Evolutionary conservation across 768 basidiomycete genomes (phyloP).

Genomic region (Lyophyllum decastes): DNA sequence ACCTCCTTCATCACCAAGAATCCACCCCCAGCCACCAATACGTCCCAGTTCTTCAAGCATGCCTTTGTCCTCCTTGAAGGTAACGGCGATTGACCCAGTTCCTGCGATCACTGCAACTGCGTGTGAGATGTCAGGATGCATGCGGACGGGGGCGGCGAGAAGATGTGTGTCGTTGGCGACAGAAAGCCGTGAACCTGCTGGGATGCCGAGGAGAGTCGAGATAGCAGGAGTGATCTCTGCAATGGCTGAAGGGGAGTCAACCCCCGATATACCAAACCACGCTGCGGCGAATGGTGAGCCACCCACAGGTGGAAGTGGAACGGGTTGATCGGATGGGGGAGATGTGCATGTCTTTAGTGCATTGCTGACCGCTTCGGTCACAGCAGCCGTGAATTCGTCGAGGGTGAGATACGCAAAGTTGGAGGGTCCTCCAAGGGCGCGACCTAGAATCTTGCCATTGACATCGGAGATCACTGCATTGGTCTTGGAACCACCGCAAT

Average conservation of each 20-base stretch:
- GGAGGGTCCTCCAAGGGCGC: conserved; percentile 74
- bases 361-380: conserved; percentile 50
- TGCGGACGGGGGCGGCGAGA: conserved; percentile 74
- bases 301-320: conserved; percentile 36
- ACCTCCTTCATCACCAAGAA: conserved; percentile 82
- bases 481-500: conserved; percentile 91
- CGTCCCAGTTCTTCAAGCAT: conserved; percentile 64
- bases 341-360: conserved; percentile 53
- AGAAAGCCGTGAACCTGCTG: conserved; percentile 51
- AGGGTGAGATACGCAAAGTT: conserved; percentile 82
- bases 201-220: conserved; percentile 58
- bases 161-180: conserved; percentile 86
- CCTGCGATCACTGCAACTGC: conserved; percentile 79
- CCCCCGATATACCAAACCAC: conserved; percentile 85
- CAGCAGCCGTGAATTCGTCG: conserved; percentile 55
- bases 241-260: conserved; percentile 70
- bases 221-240: conserved; percentile 55
- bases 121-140: conserved; percentile 56
- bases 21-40: conserved; percentile 83
- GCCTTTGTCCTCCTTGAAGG: conserved; percentile 49
- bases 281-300: conserved; percentile 58
- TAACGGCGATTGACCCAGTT: conserved; percentile 78
- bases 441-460: conserved; percentile 62
- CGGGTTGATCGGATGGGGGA: conserved; percentile 34
- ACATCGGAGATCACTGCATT: conserved; percentile 66